Evolutionary conservation across 306 rosid genomes (phyloP), one percentile per base, ranked within the genome.

Genomic region (Medicago lupulina): DNA sequence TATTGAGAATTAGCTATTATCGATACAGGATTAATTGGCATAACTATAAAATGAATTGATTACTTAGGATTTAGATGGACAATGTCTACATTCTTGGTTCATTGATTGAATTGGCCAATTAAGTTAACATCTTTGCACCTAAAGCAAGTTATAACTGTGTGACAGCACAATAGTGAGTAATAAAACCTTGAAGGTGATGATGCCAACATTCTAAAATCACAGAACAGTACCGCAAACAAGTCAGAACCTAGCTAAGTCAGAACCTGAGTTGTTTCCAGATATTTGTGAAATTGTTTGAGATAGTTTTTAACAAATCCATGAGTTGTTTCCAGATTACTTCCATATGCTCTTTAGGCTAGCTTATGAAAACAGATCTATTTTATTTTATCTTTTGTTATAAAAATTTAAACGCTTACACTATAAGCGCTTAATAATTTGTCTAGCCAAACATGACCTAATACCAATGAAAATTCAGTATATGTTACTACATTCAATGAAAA

Each of bases 401-500:
- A 46, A 46, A 53, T 53, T 8, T 3, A 53, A 53, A 53, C 21
- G 9, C 25, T 1, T 34, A 5, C 7, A 7, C 38, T 18, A 51
- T 51, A 51, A 16, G 3, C 4, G 11, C 21, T 51, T 51, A 51
- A 51, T 51, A 51, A 16, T 18, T 18, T 16, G 58, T 5, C 38
- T 51, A 53, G 17, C 28, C 13, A 17, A 53, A 53, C 59, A 53
- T 53, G 25, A 53, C 28, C 23, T 51, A 9, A 39, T 9, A 25
- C 67, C 28, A 53, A 54, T 76, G 19, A 41, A 65, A 74, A 25
- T 23, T 73, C 34, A 6, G 10, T 11, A 59, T 51, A 25, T 3
- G n/a, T 23, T 16, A 8, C 55, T 15, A 18, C 41, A 39, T 51
- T 18, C 18, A 62, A 54, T 75, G 51, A 46, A 11, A 17, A 34